Base-by-base conservation (phyloP, 768 basidiomycete genomes). In the Obba rivulosa region DNA sequence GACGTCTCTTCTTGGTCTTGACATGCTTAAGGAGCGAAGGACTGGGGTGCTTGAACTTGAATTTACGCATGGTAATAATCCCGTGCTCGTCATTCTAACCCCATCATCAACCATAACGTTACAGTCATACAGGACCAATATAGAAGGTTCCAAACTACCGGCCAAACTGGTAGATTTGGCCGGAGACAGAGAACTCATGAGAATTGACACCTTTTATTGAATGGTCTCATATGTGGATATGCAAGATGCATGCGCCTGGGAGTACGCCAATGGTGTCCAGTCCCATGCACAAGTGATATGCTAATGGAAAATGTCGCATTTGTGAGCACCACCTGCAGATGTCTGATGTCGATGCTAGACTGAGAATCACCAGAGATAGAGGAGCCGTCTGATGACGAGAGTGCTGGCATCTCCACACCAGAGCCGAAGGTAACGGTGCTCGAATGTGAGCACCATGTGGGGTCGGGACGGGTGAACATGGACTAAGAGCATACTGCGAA, bases 1-100 rank as follows among this genome's bases (percentile, higher is more conserved):
- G 81, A 83, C 83, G 95, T 97, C 75, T 97, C n/a, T n/a, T 93
- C 80, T 97, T 97, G 64, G 94, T 97, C 87, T 97, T 97, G 75
- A 97, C 94, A 87, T 94, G 94, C 57, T 97, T 94, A 54, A 97
- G 87, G 56, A 97, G 83, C 64, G 94, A 93, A 45, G 94, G 94
- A 64, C 92, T 86, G 49, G 94, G 94, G 60, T 96, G 84, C 82
- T 92, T 94, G 85, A 96, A 97, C 74, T 82, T n/a, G n/a, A n/a
- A 90, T 52, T 72, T 78, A 51, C 86, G 72, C 37, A 90, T 60
- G 0, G 80, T 76, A 0, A 76, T 62, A 43, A 87, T 78, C 0
- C 85, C 85, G n/a, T 56, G 67, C 40, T 88, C 87, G 43, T 87
- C 79, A 48, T 85, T 79, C 84, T 83, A 88, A 9, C 66, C 64